Percentiles rank a stretch among this genome's conserved stretches.
Evolutionary conservation across 78 protist species (phyloP).

Genomic region (Protostelium mycophagum): DNA sequence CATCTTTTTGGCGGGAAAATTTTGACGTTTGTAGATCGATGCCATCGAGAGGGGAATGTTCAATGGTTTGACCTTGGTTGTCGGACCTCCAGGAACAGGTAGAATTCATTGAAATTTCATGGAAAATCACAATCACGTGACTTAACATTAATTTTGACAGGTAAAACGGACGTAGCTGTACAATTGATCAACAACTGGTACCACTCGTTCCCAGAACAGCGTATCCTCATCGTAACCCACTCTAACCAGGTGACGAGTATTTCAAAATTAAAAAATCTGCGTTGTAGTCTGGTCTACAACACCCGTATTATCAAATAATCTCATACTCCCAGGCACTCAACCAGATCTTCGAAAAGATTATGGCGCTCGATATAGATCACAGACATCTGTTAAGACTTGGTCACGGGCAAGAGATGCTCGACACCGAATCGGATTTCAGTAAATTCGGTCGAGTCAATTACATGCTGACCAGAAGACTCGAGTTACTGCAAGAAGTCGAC

Average conservation of each 20-base stretch:
- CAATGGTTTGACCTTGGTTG: slow-evolving; percentile 88
- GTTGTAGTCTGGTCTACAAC: slow-evolving; percentile 54
- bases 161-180: slow-evolving; percentile 98
- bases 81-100: slow-evolving; percentile 98
- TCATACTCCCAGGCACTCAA: slow-evolving; percentile 46
- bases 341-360: slow-evolving; percentile 61
- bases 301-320: not conserved
- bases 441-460: slow-evolving; percentile 87
- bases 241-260: slow-evolving; percentile 92
- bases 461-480: slow-evolving; percentile 77
- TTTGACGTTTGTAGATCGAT: slow-evolving; percentile 42
- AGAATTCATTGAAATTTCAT: too few species aligned
- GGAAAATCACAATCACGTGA: too few species aligned
- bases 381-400: slow-evolving; percentile 94
- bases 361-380: slow-evolving; percentile 72
- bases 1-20: not conserved
- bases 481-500: slow-evolving; percentile 23
- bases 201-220: slow-evolving; percentile 87
- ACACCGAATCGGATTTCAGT: slow-evolving; percentile 75
- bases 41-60: slow-evolving; percentile 75
- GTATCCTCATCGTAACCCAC: slow-evolving; percentile 92
- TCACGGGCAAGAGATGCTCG: slow-evolving; percentile 87
- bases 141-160: slow-evolving; percentile 10
- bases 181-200: slow-evolving; percentile 84
- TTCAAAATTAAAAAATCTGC: slow-evolving; percentile 86